phyloP scores from a whole-genome alignment of 495 filamentous ascomycete species.

The Xanthoparmelia taractica region DNA sequence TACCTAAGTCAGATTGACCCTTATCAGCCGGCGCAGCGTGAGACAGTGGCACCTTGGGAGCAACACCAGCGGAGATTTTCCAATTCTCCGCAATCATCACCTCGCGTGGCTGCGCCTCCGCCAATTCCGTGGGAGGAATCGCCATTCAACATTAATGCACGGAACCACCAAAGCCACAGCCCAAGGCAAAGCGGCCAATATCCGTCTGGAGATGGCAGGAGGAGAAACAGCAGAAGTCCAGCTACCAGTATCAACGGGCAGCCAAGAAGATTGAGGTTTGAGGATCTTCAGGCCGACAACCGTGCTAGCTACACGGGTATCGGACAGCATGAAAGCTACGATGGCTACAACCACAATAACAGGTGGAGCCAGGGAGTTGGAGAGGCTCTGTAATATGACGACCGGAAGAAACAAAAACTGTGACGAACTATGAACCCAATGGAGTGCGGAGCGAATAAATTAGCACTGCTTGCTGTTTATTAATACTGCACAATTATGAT shows the following conservation, averaged over 20 bases:
- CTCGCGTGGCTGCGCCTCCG: constrained; percentile 11
- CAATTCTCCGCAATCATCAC: constrained; percentile 14
- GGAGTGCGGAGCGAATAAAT: background rate
- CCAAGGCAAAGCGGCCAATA: constrained; percentile 17
- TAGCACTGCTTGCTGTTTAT: background rate
- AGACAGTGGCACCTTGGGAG: constrained; percentile 17
- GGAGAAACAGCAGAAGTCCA: constrained; percentile 23
- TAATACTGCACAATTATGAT: background rate
- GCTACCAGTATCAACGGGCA: constrained; percentile 27
- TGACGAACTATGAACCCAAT: background rate
- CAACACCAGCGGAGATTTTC: constrained; percentile 22
- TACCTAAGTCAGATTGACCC: constrained; percentile 10
- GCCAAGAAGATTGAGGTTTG: constrained; percentile 24
- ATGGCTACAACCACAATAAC: constrained; percentile 16
- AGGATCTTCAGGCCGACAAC: constrained; percentile 20
- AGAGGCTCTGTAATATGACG: constrained; percentile 18
- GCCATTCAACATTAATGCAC: background rate
- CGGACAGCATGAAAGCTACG: constrained; percentile 13
- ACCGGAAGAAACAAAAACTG: background rate
- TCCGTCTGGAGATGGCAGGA: constrained; percentile 5
- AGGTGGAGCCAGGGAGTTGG: constrained; percentile 22
- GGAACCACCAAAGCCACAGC: constrained; percentile 10
- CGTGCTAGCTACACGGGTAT: constrained; percentile 4
- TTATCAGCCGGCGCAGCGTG: constrained; percentile 8
- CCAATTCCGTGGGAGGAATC: constrained; percentile 23